phyloP scores from a whole-genome alignment of 1,139 yeast species.

The Saccharomyces pastorianus region DNA sequence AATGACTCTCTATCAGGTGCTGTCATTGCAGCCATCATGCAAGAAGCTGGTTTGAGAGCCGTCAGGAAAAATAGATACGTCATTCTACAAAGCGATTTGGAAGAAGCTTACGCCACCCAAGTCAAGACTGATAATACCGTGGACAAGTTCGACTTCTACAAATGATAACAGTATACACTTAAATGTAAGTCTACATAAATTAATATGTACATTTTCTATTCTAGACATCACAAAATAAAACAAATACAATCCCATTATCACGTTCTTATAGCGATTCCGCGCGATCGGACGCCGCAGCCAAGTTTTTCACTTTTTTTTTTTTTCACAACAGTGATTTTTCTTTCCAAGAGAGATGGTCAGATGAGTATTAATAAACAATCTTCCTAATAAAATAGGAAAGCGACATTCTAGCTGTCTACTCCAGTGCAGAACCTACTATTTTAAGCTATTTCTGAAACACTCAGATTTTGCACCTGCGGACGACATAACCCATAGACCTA shows the following conservation, averaged over 20 bases:
- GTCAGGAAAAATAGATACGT: conserved; percentile 96
- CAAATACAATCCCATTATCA: background rate
- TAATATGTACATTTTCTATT: background rate
- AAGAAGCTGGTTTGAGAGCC: conserved; percentile 98
- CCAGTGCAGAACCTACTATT: background rate
- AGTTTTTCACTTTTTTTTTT: background rate
- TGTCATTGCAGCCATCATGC: conserved; percentile 97
- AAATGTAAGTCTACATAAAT: background rate
- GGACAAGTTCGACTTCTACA: conserved; percentile 95
- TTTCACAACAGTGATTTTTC: background rate
- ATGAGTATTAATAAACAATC: background rate
- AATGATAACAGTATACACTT: conserved; percentile 35
- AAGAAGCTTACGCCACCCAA: conserved; percentile 94
- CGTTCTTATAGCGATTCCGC: background rate
- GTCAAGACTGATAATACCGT: conserved; percentile 93
- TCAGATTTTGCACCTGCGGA: background rate
- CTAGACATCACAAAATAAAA: background rate
- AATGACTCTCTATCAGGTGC: conserved; percentile 98
- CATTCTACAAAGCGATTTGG: conserved; percentile 89
- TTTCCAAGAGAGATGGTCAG: background rate
- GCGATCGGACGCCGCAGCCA: background rate
- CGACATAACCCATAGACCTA: background rate
- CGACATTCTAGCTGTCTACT: no score
- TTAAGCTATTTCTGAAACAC: background rate
- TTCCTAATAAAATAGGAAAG: no score